A percentile compares a stretch with the other conserved stretches of the same genome.
Evolutionary conservation across 352 stramenopile species (phyloP).

Genomic region (Globisporangium perplexum): DNA sequence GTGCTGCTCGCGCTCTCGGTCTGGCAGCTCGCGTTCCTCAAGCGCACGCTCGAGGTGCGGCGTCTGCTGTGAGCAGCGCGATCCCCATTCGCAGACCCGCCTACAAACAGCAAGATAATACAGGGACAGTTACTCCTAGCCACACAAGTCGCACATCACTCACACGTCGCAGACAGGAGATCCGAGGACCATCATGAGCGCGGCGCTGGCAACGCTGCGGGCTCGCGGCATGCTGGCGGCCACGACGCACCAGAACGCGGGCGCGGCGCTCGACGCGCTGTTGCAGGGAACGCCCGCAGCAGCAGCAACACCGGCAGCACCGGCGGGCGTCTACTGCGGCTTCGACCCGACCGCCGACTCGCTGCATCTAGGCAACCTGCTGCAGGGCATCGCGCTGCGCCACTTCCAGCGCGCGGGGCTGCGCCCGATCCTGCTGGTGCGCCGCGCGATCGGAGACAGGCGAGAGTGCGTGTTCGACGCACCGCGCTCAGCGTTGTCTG

Average conservation of each 20-base stretch:
- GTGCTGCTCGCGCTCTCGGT: constrained; percentile 63
- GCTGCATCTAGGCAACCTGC: constrained; percentile 88
- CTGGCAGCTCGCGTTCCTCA: constrained; percentile 81
- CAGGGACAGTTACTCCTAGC: neutral
- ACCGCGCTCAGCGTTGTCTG: too few species aligned
- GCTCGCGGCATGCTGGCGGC: constrained; percentile 69
- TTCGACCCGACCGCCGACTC: constrained; percentile 91
- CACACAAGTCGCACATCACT: neutral
- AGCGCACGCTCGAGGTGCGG: constrained; percentile 79
- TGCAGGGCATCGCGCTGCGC: constrained; percentile 81
- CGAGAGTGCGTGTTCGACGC: neutral
- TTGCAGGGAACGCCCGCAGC: constrained; percentile 14
- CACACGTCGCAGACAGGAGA: too few species aligned
- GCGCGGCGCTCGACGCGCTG: constrained; percentile 43
- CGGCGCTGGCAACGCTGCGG: constrained; percentile 52
- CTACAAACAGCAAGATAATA: neutral
- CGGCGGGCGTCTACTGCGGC: constrained; percentile 77
- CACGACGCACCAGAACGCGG: constrained; percentile 60
- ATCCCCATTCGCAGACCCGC: neutral
- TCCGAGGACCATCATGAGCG: too few species aligned
- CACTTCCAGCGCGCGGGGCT: constrained; percentile 84
- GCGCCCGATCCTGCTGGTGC: constrained; percentile 87
- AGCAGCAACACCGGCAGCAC: neutral
- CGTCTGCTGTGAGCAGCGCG: constrained; percentile 50
- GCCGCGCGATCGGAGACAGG: neutral